phyloP scores from a whole-genome alignment of 2,329 filamentous ascomycete genomes.

The Paecilomyces sp. region DNA sequence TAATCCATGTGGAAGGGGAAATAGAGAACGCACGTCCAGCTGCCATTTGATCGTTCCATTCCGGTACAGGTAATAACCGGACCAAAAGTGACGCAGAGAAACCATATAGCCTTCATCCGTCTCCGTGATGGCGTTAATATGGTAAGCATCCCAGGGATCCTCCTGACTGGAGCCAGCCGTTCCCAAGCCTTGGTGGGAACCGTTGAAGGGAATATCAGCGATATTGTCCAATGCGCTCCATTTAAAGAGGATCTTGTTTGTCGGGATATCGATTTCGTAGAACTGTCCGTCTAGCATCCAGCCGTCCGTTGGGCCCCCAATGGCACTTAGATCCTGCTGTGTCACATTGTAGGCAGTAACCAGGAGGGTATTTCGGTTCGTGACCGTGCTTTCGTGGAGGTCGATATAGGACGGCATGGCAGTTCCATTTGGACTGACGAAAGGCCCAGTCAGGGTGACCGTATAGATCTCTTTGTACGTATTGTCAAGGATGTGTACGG shows the following conservation, averaged over 20 bases:
- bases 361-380: constrained; percentile 24
- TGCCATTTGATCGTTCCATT: constrained; percentile 23
- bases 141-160: constrained; percentile 27
- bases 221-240: constrained; percentile 29
- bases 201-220: constrained; percentile 12
- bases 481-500: constrained; percentile 24
- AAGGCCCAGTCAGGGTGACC: constrained; percentile 18
- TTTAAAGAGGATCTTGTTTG: constrained; percentile 24
- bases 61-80: constrained; percentile 21
- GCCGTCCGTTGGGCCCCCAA: constrained; percentile 21
- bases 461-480: constrained; percentile 27
- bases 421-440: constrained; percentile 15
- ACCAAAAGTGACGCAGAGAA: constrained; percentile 30
- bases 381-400: constrained; percentile 27
- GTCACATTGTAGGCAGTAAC: constrained; percentile 30
- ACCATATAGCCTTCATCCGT: constrained; percentile 27
- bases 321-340: constrained; percentile 20
- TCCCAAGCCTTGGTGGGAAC: constrained; percentile 16
- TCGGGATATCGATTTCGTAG: constrained; percentile 27
- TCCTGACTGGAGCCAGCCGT: constrained; percentile 11
- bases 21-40: constrained; percentile 12
- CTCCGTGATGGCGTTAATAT: constrained; percentile 27
- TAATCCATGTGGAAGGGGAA: background rate
- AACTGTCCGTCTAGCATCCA: constrained; percentile 28
- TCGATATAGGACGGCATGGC: constrained; percentile 21